phyloP scores from a whole-genome alignment of 2,329 filamentous ascomycete genomes.

The Botrytis cinerea region DNA sequence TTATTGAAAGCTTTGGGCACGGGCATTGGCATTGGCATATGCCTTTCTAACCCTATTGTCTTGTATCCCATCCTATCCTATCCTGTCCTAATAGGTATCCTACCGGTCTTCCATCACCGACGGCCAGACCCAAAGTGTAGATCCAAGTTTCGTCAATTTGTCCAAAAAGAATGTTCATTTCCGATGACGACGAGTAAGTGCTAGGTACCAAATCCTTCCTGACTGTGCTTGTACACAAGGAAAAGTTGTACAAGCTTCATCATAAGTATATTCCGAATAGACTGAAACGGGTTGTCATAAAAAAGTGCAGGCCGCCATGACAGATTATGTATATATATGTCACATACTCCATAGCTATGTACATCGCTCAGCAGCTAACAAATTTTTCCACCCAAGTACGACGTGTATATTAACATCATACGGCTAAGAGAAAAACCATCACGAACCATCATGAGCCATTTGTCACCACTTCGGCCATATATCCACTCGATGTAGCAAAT shows the following conservation, averaged over 20 bases:
- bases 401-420: neutral
- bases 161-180: neutral
- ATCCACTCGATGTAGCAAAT: neutral
- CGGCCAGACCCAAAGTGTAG: neutral
- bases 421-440: neutral
- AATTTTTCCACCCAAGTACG: neutral
- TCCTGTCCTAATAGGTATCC: neutral
- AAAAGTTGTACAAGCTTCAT: neutral
- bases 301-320: neutral
- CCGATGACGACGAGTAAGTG: neutral
- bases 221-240: neutral
- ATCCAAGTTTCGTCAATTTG: neutral
- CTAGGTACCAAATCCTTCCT: neutral
- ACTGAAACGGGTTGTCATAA: neutral
- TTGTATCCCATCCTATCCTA: neutral
- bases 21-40: neutral
- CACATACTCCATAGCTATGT: neutral
- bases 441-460: slow-evolving; percentile 12
- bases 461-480: slow-evolving; percentile 19
- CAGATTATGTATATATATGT: neutral
- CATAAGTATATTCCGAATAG: neutral
- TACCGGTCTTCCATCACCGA: neutral
- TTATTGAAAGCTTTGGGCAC: slow-evolving; percentile 2
- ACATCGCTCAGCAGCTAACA: neutral
- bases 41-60: neutral